Base-by-base conservation (phyloP, 768 basidiomycete species). In the Galerina marginata region DNA sequence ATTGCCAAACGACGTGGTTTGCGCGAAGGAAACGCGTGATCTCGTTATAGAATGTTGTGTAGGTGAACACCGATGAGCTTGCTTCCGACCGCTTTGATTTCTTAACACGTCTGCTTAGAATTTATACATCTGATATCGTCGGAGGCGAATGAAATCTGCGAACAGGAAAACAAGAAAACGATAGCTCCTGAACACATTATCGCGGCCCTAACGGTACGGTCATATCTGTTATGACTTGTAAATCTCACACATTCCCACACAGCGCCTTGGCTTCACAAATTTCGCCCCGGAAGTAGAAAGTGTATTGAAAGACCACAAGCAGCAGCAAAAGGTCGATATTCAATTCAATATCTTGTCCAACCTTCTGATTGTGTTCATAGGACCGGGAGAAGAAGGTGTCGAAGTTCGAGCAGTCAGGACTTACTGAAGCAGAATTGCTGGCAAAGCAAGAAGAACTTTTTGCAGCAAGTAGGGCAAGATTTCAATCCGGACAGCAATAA, bases 171-270 rank as follows among this genome's bases (percentile, higher is more conserved):
- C 25, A 98, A 97, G 81, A 99, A 99, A 81, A 99, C 97, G 1
- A 99, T 99, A 67, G 92, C 95, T 4, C 97, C 97, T 1, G 97
- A 99, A 68, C 97, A 99, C 71, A 95, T 99, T 45, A 90, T 98
- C 33, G 79, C 84, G 23, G 97, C 97, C 5, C 80, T 99, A 57
- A 94, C 94, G 80, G 96, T 75, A 10, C 44, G 48, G 9, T 15
- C 42, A 40, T 25, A 23, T 23, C 43, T 44, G 49, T 36, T 53
- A 36, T 38, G 26, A 39, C 44, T 37, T 20, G 26, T 48, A 54
- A 52, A 55, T 42, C 37, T 54, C 33, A 69, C 48, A 64, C 36
- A 37, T 9, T 40, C 26, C 15, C 11, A 50, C 51, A 37, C 64
- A 98, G 95, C 86, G 90, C 40, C 86, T 99, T 20, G 97, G 96